A percentile compares a stretch with the other conserved stretches of the same genome.
phyloP scores from a whole-genome alignment of 169 alveolate species.

The Plasmodium relictum region DNA sequence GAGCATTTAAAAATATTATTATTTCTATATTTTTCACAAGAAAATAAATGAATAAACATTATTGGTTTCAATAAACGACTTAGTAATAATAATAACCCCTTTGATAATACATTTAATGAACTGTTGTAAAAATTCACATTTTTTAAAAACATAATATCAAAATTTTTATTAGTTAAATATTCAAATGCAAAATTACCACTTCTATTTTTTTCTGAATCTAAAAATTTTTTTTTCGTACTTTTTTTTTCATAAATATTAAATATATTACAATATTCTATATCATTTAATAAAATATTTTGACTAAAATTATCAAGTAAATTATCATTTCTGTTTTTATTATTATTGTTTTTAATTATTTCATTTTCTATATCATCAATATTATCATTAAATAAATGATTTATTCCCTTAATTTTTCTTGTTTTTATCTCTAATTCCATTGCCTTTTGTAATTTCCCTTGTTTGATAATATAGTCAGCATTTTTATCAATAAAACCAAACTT shows the following conservation, averaged over 20 bases:
- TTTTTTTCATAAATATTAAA: constrained; percentile 55
- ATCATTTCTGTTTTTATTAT: neutral
- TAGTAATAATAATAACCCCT: constrained; percentile 49
- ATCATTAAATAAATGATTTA: constrained; percentile 64
- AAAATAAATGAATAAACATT: constrained; percentile 57
- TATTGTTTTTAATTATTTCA: neutral
- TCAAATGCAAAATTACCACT: constrained; percentile 78
- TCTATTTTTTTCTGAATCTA: constrained; percentile 42
- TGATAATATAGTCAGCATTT: constrained; percentile 67
- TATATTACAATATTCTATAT: constrained; percentile 23
- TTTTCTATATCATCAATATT: constrained; percentile 13
- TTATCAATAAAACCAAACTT: constrained; percentile 69
- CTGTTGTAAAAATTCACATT: constrained; percentile 46
- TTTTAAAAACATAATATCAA: constrained; percentile 64
- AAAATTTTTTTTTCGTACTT: constrained; percentile 29
- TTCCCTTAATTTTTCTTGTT: constrained; percentile 69
- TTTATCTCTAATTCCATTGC: constrained; percentile 77
- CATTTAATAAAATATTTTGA: constrained; percentile 7
- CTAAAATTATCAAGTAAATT: neutral
- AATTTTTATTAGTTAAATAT: constrained; percentile 67
- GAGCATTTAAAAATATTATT: constrained; percentile 20
- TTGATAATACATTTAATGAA: constrained; percentile 48
- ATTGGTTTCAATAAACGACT: constrained; percentile 68
- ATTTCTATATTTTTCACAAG: constrained; percentile 33
- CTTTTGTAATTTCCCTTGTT: constrained; percentile 65